A percentile compares a stretch with the other conserved stretches of the same genome.
Conservation (phyloP, 2,329 filamentous ascomycete genomes). For the Monosporascus ibericus region DNA sequence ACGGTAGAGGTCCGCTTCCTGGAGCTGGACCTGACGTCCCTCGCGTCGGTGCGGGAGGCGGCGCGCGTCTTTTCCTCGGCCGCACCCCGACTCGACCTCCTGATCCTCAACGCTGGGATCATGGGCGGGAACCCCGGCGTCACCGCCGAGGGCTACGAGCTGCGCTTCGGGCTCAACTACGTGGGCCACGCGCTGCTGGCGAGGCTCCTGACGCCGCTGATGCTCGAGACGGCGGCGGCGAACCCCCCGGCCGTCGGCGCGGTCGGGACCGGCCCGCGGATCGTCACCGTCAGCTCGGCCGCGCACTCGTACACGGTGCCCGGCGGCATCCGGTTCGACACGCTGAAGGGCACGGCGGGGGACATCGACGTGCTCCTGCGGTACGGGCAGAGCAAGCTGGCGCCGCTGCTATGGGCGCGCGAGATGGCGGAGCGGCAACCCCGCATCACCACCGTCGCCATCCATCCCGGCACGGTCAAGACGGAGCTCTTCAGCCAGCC, state of each 20-base stretch:
- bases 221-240: slow-evolving; percentile 15
- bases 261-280: slow-evolving; percentile 13
- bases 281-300: slow-evolving; percentile 16
- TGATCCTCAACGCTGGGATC: slow-evolving; percentile 36
- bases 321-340: slow-evolving; percentile 24
- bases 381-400: slow-evolving; percentile 43
- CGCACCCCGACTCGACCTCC: slow-evolving; percentile 30
- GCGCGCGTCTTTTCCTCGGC: slow-evolving; percentile 21
- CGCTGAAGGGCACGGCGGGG: slow-evolving; percentile 14
- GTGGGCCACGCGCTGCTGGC: slow-evolving; percentile 35
- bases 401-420: slow-evolving; percentile 36
- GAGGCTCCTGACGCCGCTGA: slow-evolving; percentile 25
- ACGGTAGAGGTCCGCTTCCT: slow-evolving; percentile 16
- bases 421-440: slow-evolving; percentile 34
- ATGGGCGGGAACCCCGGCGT: slow-evolving; percentile 26
- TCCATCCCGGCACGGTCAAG: slow-evolving; percentile 35
- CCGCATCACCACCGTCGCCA: slow-evolving; percentile 25
- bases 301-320: slow-evolving; percentile 16
- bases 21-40: slow-evolving; percentile 29
- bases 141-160: slow-evolving; percentile 36
- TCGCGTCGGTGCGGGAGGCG: slow-evolving; percentile 25
- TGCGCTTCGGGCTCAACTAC: slow-evolving; percentile 38
- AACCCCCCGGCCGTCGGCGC: slow-evolving; percentile 18
- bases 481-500: slow-evolving; percentile 24
- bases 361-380: slow-evolving; percentile 25